A percentile compares a stretch with the other conserved stretches of the same genome.
Evolutionary conservation across 768 basidiomycete species (phyloP).

Genomic region (Boletus edulis): DNA sequence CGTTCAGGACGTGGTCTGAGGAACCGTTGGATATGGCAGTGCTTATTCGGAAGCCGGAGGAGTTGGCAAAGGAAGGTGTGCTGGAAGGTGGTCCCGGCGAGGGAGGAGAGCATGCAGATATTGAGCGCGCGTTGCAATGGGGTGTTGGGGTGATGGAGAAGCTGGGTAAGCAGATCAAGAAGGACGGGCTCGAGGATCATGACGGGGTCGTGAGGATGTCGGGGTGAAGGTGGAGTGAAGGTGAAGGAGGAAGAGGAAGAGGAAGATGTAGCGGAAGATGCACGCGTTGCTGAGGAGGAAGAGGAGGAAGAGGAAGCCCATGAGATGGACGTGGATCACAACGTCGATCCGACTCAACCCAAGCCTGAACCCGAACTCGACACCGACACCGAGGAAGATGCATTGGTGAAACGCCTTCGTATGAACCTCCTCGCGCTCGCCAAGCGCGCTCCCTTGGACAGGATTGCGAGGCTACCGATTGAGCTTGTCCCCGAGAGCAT

Average conservation of each 20-base stretch:
- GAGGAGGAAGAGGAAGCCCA: constrained; percentile 1
- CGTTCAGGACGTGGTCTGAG: constrained; percentile 7
- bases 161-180: constrained; percentile 21
- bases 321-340: constrained; percentile 22
- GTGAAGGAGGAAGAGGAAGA: constrained; percentile 6
- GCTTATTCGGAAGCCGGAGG: constrained; percentile 40
- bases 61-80: constrained; percentile 32
- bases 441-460: constrained; percentile 74
- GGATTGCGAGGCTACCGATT: constrained; percentile 59
- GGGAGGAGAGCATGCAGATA: constrained; percentile 29
- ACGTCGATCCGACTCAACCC: neutral
- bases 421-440: constrained; percentile 75
- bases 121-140: constrained; percentile 48
- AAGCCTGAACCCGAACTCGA: neutral
- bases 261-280: neutral
- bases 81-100: constrained; percentile 22
- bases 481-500: constrained; percentile 68
- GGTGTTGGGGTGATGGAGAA: constrained; percentile 51
- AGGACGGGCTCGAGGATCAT: neutral
- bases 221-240: constrained; percentile 14
- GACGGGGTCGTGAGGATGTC: neutral
- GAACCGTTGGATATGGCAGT: constrained; percentile 41
- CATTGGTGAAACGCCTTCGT: constrained; percentile 53
- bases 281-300: neutral
- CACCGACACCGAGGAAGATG: constrained; percentile 40